Conservation (phyloP, 108 stramenopile species). For the Nitzschia inconspicua region DNA sequence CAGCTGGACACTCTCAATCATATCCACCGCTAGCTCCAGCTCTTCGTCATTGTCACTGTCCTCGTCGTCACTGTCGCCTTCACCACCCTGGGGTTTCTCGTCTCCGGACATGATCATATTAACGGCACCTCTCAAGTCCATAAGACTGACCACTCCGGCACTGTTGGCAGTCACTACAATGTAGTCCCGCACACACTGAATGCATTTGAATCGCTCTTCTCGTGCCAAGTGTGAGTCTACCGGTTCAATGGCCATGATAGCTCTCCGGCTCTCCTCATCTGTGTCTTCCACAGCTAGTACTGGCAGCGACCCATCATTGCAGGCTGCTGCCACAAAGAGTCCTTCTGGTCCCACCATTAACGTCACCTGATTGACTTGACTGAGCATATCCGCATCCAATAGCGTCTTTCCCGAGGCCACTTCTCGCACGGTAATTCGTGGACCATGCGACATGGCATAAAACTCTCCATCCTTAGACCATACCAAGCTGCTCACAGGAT, state of each 20-base stretch:
- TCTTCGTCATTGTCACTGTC: slow-evolving; percentile 44
- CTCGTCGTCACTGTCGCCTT: slow-evolving; percentile 6
- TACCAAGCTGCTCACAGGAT: slow-evolving; percentile 54
- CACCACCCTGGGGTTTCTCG: slow-evolving; percentile 12
- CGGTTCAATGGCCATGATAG: slow-evolving; percentile 89
- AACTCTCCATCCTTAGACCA: slow-evolving; percentile 69
- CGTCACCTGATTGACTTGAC: slow-evolving; percentile 69
- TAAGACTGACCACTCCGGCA: slow-evolving; percentile 81
- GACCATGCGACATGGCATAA: slow-evolving; percentile 68
- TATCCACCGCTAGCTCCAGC: slow-evolving; percentile 70
- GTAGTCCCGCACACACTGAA: slow-evolving; percentile 53
- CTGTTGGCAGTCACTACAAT: slow-evolving; percentile 83
- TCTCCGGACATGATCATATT: slow-evolving; percentile 61
- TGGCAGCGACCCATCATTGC: slow-evolving; percentile 89
- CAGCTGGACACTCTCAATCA: slow-evolving; percentile 70
- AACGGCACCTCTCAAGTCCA: slow-evolving; percentile 79
- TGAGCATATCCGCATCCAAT: slow-evolving; percentile 74
- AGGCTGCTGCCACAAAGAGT: slow-evolving; percentile 78
- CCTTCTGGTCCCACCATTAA: slow-evolving; percentile 68
- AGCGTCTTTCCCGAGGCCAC: slow-evolving; percentile 73
- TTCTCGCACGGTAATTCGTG: slow-evolving; percentile 74
- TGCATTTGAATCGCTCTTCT: slow-evolving; percentile 87
- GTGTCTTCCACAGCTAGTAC: slow-evolving; percentile 68
- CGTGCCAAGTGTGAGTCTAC: slow-evolving; percentile 71
- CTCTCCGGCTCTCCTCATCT: slow-evolving; percentile 53